Evolutionary conservation across 441 rosid species (phyloP).

Genomic region (Bocquillonia castaneifolia): DNA sequence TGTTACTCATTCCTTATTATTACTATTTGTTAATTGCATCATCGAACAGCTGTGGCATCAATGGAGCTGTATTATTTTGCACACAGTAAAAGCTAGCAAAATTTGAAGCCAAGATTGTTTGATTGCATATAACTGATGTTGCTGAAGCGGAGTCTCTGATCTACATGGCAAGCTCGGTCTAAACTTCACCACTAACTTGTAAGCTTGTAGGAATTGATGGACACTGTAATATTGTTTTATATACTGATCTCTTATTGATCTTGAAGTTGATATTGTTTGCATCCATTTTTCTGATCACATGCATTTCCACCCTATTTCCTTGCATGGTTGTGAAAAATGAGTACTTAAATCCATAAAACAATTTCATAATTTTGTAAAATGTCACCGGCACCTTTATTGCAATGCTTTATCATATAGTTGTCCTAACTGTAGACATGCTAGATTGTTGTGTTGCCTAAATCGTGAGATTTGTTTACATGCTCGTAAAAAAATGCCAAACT

Average conservation of each 20-base stretch:
- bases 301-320: no score
- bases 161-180: background rate
- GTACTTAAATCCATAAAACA: no score
- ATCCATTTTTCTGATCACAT: background rate
- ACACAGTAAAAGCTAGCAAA: background rate
- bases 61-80: background rate
- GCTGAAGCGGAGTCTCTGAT: conserved; percentile 3
- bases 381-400: no score
- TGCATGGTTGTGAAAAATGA: no score
- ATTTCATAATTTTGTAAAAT: no score
- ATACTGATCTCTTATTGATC: background rate
- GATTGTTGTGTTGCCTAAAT: no score
- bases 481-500: no score
- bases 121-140: conserved; percentile 6
- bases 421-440: no score
- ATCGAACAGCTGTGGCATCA: conserved; percentile 12
- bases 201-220: background rate
- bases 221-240: background rate
- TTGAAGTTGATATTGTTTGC: background rate
- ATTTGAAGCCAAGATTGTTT: conserved; percentile 14
- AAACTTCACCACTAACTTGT: conserved; percentile 1
- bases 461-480: no score
- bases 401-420: background rate
- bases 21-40: background rate
- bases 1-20: background rate